Conservation (phyloP, 1,284 basidiomycete genomes). For the Apiotrichum mycotoxinovorans region DNA sequence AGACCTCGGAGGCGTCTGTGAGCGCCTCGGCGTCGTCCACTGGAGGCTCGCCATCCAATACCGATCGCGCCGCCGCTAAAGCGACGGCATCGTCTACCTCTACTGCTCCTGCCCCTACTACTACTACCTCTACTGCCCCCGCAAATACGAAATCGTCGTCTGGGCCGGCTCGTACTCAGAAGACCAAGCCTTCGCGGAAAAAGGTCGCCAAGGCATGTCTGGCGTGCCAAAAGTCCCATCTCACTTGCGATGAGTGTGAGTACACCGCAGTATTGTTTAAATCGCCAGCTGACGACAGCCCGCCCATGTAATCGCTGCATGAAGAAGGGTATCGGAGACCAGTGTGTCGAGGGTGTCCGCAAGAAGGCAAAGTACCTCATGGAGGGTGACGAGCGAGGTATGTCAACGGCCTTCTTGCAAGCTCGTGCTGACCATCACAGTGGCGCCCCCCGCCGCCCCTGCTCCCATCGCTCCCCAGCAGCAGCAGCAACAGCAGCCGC, state of each 20-base stretch:
- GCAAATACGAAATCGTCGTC: background rate
- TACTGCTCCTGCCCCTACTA: background rate
- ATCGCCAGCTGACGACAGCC: slow-evolving; percentile 55
- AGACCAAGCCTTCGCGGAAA: slow-evolving; percentile 58
- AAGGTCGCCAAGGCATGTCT: slow-evolving; percentile 66
- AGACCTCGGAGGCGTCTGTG: slow-evolving; percentile 10
- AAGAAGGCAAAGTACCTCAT: slow-evolving; percentile 98
- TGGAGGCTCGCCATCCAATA: background rate
- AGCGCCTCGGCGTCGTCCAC: slow-evolving; percentile 8
- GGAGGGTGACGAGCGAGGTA: slow-evolving; percentile 86
- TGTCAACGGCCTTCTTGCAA: background rate
- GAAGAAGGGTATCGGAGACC: slow-evolving; percentile 84
- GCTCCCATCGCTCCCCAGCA: background rate
- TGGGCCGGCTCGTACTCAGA: background rate
- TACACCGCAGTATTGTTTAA: slow-evolving; percentile 1
- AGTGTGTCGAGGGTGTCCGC: slow-evolving; percentile 87
- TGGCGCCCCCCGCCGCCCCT: slow-evolving; percentile 2
- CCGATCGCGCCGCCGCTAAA: background rate
- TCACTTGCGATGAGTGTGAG: slow-evolving; percentile 94
- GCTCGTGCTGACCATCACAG: background rate
- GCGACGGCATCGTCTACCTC: background rate
- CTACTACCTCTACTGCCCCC: background rate
- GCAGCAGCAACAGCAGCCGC: background rate
- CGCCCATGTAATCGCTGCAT: slow-evolving; percentile 92
- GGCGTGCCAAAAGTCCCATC: slow-evolving; percentile 87